These are phyloP conservation scores for Medicago truncatula DNA, from an alignment of 306 rosid genomes.

Conservation along the genomic window DNA sequence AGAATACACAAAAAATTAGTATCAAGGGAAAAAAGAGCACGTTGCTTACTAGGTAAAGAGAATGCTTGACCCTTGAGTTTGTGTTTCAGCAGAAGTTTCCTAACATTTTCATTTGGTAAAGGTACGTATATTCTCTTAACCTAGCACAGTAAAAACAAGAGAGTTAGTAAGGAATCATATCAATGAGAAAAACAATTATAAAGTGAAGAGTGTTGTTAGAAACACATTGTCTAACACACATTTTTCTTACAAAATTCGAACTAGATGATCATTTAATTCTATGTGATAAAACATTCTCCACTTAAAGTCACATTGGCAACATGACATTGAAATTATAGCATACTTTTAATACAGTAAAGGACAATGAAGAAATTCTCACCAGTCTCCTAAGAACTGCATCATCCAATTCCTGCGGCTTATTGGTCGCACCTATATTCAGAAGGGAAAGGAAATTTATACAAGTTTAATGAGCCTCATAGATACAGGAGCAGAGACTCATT, in stretches of 20 bases:
- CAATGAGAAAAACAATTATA: conserved; percentile 11
- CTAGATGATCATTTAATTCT: conserved; percentile 12
- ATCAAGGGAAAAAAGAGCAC: conserved; percentile 30
- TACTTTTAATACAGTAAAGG: conserved; percentile 26
- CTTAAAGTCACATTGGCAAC: conserved; percentile 9
- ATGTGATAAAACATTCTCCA: conserved; percentile 3
- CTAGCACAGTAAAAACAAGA: conserved; percentile 50
- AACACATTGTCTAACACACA: not conserved
- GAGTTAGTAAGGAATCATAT: conserved; percentile 21
- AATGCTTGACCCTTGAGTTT: conserved; percentile 95
- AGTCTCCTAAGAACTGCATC: conserved; percentile 97
- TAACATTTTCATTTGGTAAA: conserved; percentile 78
- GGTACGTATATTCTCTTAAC: conserved; percentile 94
- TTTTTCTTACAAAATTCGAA: not conserved
- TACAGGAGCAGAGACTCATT: conserved; percentile 20
- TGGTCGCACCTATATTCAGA: conserved; percentile 82
- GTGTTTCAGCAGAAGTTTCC: conserved; percentile 75
- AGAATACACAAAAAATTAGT: conserved; percentile 23
- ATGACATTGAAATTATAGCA: conserved; percentile 19
- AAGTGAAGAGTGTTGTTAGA: not conserved
- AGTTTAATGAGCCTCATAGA: conserved; percentile 12
- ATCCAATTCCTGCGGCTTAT: conserved; percentile 97
- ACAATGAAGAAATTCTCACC: conserved; percentile 56
- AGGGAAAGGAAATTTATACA: conserved; percentile 26
- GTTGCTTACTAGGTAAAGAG: conserved; percentile 85